These are phyloP conservation scores for Scleroderma citrinum DNA, from an alignment of 768 basidiomycete species.

Conservation along the genomic window DNA sequence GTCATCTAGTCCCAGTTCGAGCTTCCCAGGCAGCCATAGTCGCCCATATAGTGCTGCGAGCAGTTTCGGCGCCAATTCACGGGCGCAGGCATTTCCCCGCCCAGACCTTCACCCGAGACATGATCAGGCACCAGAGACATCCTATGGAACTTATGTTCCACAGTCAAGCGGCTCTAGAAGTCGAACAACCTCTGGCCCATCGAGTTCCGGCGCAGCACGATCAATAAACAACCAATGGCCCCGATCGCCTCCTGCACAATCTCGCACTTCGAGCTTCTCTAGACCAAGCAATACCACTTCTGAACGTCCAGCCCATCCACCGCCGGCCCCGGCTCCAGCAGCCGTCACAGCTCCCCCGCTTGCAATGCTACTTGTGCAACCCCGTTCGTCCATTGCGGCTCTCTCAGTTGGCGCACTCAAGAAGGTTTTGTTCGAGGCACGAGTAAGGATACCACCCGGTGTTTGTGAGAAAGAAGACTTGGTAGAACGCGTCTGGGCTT, in stretches of 20 bases:
- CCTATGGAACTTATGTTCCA: constrained; percentile 12
- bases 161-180: constrained; percentile 12
- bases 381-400: constrained; percentile 45
- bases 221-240: background rate
- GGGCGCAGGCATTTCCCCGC: constrained; percentile 42
- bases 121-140: constrained; percentile 1
- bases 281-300: constrained; percentile 9
- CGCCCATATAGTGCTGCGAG: background rate
- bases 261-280: constrained; percentile 12
- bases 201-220: constrained; percentile 9
- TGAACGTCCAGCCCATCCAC: constrained; percentile 23
- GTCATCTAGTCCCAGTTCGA: background rate
- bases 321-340: constrained; percentile 29
- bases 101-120: constrained; percentile 55
- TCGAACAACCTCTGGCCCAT: constrained; percentile 19
- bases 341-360: constrained; percentile 41
- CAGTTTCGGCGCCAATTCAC: constrained; percentile 17
- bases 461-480: constrained; percentile 85
- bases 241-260: constrained; percentile 10
- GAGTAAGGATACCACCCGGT: constrained; percentile 46
- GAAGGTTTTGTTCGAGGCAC: constrained; percentile 72
- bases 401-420: constrained; percentile 75
- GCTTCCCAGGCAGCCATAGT: background rate
- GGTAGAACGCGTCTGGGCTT: constrained; percentile 58
- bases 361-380: constrained; percentile 65